These are phyloP conservation scores for Lodderomyces jiufengensis DNA, from an alignment of 1,139 yeast genomes.

Conservation along the genomic window DNA sequence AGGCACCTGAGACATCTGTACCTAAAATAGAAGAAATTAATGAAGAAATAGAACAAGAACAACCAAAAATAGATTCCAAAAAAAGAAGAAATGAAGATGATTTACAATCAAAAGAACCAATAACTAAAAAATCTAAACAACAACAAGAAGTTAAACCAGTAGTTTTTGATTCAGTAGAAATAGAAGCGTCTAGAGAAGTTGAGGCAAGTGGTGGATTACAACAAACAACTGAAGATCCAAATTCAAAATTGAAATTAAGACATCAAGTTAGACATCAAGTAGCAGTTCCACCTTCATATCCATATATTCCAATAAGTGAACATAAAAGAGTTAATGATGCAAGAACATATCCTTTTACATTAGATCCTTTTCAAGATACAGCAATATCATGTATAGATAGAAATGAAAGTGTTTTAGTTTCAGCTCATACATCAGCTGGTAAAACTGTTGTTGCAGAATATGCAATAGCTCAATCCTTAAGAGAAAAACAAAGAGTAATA, in stretches of 20 bases:
- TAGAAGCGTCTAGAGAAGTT: constrained; percentile 87
- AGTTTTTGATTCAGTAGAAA: constrained; percentile 85
- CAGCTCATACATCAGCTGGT: constrained; percentile 99
- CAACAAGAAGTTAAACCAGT: constrained; percentile 52
- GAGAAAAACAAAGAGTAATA: constrained; percentile 90
- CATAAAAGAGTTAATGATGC: constrained; percentile 76
- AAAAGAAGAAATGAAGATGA: constrained; percentile 23
- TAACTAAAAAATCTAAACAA: constrained; percentile 14
- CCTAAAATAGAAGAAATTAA: constrained; percentile 13
- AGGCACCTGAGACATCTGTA: constrained; percentile 45
- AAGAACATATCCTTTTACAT: constrained; percentile 81
- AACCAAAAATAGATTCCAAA: constrained; percentile 7
- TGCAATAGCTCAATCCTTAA: constrained; percentile 91
- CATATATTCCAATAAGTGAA: constrained; percentile 82
- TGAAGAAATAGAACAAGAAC: constrained; percentile 3
- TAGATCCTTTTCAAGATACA: constrained; percentile 96
- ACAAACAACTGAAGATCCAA: constrained; percentile 36
- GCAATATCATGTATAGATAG: constrained; percentile 93
- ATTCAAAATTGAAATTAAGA: constrained; percentile 63
- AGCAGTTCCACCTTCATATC: constrained; percentile 88
- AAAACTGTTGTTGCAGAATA: constrained; percentile 98
- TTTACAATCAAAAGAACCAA: constrained; percentile 54
- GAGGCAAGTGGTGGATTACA: constrained; percentile 72
- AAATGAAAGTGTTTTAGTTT: constrained; percentile 91
- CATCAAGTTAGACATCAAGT: constrained; percentile 98